Base-by-base conservation (phyloP, 805 yeast species). In the Candida piceae region DNA sequence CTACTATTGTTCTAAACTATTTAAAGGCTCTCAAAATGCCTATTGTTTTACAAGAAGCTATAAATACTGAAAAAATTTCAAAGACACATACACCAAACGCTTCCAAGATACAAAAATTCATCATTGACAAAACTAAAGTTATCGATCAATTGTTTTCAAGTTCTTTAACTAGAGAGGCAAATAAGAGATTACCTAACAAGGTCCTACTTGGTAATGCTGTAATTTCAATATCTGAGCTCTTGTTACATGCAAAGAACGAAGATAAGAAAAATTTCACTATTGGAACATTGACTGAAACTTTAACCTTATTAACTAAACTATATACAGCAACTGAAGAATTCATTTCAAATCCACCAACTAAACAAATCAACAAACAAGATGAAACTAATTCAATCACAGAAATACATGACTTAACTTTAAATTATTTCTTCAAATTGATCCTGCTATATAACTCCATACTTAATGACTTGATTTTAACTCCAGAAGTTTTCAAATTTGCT, bases 401-500 rank as follows among this genome's bases (percentile, higher is more conserved):
- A 29, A 57, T 84, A 27, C 83, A 81, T 53, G 85, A 81, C 42
- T 63, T 82, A 46, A 65, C 85, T 1, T 68, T 82, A 58, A 70
- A 69, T 39, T 78, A 79, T 35, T 82, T 81, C 52, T 73, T 76
- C 50, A 78, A 77, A 41, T 67, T 83, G 31, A 80, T 84, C 21
- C 62, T 82, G 25, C 71, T 72, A 47, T 83, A 78, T 56, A 80
- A 80, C 52, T 71, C 67, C 29, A 67, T 76, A 31, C 59, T 84
- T 41, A 80, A 80, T 52, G 88, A 81, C 49, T 70, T 83, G 45
- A 68, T 76, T 18, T 62, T 84, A 30, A 69, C 75, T 35, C 74
- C 81, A 4, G 76, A 76, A 32, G 84, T 83, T 5, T 75, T 76
- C 50, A 76, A 74, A 44, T 64, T 82, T 44, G 86, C 86, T 13